Percentiles rank a stretch among this genome's conserved stretches.
Evolutionary conservation across 2,329 filamentous ascomycete species (phyloP).

Genomic region (Chrysoporthe cubensis): DNA sequence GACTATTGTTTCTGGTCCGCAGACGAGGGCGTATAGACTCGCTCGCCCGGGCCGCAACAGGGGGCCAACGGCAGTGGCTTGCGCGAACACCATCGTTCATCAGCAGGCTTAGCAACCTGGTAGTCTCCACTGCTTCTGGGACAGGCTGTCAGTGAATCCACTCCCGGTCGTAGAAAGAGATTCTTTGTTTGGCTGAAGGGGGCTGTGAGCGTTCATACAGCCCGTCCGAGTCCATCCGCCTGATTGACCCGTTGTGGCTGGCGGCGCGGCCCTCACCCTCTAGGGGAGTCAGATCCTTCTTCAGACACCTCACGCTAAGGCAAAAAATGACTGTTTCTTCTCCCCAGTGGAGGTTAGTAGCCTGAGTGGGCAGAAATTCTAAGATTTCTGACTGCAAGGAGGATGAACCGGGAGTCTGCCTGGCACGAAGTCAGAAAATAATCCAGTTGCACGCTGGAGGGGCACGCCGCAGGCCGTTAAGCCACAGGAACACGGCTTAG

Average conservation of each 20-base stretch:
- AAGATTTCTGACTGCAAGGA: not conserved
- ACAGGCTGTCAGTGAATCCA: not conserved
- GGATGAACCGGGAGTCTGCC: not conserved
- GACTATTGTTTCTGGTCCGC: not conserved
- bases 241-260: not conserved
- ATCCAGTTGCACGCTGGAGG: not conserved
- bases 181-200: not conserved
- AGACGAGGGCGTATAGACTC: not conserved
- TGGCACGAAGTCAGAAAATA: not conserved
- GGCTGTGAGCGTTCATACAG: not conserved
- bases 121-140: not conserved
- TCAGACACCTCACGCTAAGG: not conserved
- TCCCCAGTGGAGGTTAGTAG: not conserved
- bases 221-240: not conserved
- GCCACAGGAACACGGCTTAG: not conserved
- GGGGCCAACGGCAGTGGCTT: not conserved
- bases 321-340: not conserved
- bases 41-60: not conserved
- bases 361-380: not conserved
- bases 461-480: not conserved
- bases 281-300: not conserved
- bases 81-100: not conserved
- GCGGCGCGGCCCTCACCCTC: not conserved
- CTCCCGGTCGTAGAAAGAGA: not conserved
- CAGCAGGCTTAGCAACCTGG: not conserved